phyloP scores from a whole-genome alignment of 306 rosid species.

The Crataegus laevigata region DNA sequence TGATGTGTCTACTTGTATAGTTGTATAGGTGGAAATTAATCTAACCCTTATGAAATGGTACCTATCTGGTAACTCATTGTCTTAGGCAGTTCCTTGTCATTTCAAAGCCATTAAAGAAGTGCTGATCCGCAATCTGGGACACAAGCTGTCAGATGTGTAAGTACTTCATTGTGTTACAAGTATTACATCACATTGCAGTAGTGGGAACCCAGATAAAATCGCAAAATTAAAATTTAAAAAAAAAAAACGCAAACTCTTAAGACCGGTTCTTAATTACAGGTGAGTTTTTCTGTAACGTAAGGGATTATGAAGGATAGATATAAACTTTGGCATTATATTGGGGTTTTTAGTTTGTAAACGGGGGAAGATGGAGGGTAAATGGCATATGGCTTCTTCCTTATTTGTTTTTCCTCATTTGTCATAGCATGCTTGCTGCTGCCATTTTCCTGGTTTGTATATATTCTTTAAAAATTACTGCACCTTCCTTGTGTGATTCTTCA shows the following conservation, averaged over 20 bases:
- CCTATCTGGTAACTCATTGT: conserved; percentile 21
- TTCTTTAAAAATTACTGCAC: neutral
- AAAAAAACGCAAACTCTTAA: neutral
- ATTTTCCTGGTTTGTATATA: neutral
- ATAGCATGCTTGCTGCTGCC: neutral
- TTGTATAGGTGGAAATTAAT: neutral
- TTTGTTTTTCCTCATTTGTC: neutral
- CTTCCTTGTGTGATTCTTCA: neutral
- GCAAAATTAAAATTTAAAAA: neutral
- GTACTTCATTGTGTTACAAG: conserved; percentile 7
- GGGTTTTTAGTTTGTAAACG: neutral
- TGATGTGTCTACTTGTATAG: neutral
- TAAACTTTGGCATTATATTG: neutral
- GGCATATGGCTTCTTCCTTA: conserved; percentile 14
- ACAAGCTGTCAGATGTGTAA: conserved; percentile 59
- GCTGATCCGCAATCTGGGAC: conserved; percentile 50
- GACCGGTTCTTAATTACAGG: neutral
- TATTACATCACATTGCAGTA: neutral
- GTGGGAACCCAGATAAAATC: neutral
- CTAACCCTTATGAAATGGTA: conserved; percentile 17
- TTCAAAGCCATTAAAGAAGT: conserved; percentile 51
- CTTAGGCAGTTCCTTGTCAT: conserved; percentile 71
- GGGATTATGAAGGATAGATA: neutral
- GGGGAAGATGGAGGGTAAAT: neutral
- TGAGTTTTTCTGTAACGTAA: neutral